phyloP scores from a whole-genome alignment of 345 rosid genomes.

The Eutrema japonicum region DNA sequence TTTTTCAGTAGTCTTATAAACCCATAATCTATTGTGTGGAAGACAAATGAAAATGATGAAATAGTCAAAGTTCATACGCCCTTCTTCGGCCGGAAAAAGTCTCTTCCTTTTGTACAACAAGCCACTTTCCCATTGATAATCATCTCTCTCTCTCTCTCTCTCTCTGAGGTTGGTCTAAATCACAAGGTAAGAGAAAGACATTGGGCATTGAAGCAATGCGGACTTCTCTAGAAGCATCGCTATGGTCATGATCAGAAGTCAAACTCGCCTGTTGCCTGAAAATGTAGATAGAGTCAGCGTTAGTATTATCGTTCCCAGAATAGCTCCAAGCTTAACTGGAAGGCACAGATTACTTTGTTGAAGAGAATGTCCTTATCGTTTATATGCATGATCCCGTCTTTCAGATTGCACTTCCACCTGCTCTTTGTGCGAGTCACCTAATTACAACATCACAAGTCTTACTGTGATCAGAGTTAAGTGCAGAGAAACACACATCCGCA shows the following conservation, averaged over 20 bases:
- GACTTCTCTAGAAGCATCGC: constrained; percentile 18
- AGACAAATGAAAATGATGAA: neutral
- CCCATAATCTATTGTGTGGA: neutral
- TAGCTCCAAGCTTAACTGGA: constrained; percentile 8
- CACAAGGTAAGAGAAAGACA: constrained; percentile 33
- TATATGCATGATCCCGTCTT: constrained; percentile 98
- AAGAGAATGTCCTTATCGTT: constrained; percentile 93
- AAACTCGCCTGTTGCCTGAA: constrained; percentile 92
- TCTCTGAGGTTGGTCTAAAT: constrained; percentile 42
- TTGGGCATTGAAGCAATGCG: constrained; percentile 26
- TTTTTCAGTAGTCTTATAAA: too few species aligned
- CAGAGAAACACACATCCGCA: neutral
- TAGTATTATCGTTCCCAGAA: constrained; percentile 8
- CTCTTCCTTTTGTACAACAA: constrained; percentile 69
- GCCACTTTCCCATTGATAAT: constrained; percentile 42
- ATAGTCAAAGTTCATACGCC: constrained; percentile 14
- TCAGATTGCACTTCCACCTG: constrained; percentile 91
- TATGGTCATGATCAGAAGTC: constrained; percentile 64
- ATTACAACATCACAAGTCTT: constrained; percentile 28
- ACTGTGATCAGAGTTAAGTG: neutral
- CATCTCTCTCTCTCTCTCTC: constrained; percentile 42
- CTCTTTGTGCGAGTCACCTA: constrained; percentile 97
- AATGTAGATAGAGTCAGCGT: constrained; percentile 13
- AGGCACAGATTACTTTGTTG: constrained; percentile 61
- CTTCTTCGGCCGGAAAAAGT: constrained; percentile 43